These are phyloP conservation scores for Aegilops longissima DNA, from an alignment of 176 grass and related monocot genomes.

Conservation along the genomic window DNA sequence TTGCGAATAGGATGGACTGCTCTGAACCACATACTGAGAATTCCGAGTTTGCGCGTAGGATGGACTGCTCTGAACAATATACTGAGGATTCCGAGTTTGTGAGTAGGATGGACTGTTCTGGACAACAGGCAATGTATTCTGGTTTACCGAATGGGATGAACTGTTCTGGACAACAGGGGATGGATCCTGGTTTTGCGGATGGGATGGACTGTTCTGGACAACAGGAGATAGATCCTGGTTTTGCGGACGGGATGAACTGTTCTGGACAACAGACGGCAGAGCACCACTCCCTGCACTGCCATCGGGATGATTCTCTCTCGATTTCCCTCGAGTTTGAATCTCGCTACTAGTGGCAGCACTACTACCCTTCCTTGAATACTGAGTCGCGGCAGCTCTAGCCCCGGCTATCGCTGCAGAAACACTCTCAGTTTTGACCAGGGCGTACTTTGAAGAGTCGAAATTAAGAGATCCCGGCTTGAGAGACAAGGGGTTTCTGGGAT, in stretches of 20 bases:
- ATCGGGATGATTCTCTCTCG: not conserved
- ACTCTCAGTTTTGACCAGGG: constrained; percentile 38
- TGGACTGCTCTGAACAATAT: not conserved
- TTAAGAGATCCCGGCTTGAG: constrained; percentile 58
- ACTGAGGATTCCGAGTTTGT: constrained; percentile 6
- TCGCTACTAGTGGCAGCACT: not conserved
- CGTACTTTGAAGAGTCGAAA: constrained; percentile 24
- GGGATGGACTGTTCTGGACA: not conserved
- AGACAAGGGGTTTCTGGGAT: constrained; percentile 49
- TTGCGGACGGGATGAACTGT: not conserved
- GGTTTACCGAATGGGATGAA: not conserved
- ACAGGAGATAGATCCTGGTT: not conserved
- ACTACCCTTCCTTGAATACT: constrained; percentile 61
- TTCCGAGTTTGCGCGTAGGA: not conserved
- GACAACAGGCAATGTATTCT: constrained; percentile 2
- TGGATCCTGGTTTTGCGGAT: not conserved
- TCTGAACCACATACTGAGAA: not conserved
- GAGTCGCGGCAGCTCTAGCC: constrained; percentile 63
- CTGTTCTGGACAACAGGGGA: not conserved
- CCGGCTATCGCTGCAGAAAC: constrained; percentile 65
- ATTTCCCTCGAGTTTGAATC: constrained; percentile 1
- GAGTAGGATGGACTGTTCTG: not conserved
- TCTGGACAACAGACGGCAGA: not conserved
- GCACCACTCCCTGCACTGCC: constrained; percentile 2
- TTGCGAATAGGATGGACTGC: not conserved